These are phyloP conservation scores for Podospora appendiculata DNA, from an alignment of 495 filamentous ascomycete species.

Conservation along the genomic window DNA sequence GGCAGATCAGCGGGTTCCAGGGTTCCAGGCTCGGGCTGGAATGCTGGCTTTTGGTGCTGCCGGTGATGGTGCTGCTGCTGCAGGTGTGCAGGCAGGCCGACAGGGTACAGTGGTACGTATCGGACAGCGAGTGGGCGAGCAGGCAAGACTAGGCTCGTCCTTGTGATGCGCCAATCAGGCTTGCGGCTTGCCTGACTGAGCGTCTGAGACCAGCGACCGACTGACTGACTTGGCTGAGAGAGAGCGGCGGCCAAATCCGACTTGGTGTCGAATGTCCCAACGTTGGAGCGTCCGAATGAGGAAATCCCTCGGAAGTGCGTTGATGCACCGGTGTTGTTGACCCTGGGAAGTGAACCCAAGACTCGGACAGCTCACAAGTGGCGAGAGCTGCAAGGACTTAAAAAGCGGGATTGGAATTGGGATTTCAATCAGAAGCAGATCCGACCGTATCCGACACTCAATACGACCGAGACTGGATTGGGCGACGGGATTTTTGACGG, in stretches of 20 bases:
- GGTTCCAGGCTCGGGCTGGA: slow-evolving; percentile 21
- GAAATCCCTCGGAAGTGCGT: slow-evolving; percentile 12
- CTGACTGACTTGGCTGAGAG: neutral
- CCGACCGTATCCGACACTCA: too few relatives aligned
- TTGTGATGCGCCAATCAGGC: slow-evolving; percentile 5
- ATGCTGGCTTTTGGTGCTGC: slow-evolving; percentile 7
- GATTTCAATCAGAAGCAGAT: too few relatives aligned
- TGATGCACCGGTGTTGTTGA: neutral
- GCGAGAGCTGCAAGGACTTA: neutral
- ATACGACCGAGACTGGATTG: too few relatives aligned
- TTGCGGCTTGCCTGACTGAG: neutral
- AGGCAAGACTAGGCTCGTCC: slow-evolving; percentile 7
- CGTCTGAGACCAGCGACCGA: too few relatives aligned
- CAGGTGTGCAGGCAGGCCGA: slow-evolving; percentile 7
- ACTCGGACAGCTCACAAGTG: too few relatives aligned
- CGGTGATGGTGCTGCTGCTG: too few relatives aligned
- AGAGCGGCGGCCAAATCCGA: slow-evolving; percentile 9
- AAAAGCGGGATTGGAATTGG: too few relatives aligned
- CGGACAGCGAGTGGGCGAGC: slow-evolving; percentile 3
- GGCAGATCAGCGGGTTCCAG: slow-evolving; percentile 16
- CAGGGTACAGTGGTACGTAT: too few relatives aligned
- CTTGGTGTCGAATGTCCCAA: neutral
- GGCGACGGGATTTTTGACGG: too few relatives aligned
- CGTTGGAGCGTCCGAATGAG: neutral
- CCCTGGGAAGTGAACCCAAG: too few relatives aligned